These are phyloP conservation scores for Rhodofomes roseus DNA, from an alignment of 1,284 basidiomycete genomes.

Conservation along the genomic window DNA sequence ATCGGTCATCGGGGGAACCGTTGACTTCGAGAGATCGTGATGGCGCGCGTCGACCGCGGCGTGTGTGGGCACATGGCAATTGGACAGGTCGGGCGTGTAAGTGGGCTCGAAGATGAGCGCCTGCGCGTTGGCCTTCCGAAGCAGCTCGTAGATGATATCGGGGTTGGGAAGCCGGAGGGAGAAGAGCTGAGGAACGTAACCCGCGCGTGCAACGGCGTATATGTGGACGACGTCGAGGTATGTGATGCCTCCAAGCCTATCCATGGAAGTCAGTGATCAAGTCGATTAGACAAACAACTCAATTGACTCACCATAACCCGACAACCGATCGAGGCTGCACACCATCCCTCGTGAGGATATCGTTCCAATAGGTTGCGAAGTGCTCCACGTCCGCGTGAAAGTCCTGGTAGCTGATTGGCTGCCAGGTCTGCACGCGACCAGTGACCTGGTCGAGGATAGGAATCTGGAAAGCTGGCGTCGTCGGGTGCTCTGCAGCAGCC, in stretches of 20 bases:
- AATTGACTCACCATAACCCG: constrained; percentile 54
- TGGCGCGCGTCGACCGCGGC: constrained; percentile 36
- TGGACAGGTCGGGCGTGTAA: constrained; percentile 33
- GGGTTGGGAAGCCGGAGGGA: constrained; percentile 68
- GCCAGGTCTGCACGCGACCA: constrained; percentile 38
- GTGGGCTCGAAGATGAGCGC: constrained; percentile 56
- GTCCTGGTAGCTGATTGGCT: constrained; percentile 44
- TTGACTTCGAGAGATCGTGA: constrained; percentile 22
- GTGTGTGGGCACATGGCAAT: constrained; percentile 45
- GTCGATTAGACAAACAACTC: constrained; percentile 2
- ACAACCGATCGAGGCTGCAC: constrained; percentile 53
- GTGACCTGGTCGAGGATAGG: constrained; percentile 37
- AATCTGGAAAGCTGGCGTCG: constrained; percentile 43
- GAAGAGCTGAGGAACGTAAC: constrained; percentile 69
- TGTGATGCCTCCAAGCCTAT: constrained; percentile 61
- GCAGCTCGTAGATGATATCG: constrained; percentile 59
- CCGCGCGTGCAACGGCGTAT: constrained; percentile 65
- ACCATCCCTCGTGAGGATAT: constrained; percentile 35
- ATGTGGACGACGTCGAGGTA: constrained; percentile 66
- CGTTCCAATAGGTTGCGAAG: constrained; percentile 51
- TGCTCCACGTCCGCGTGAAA: constrained; percentile 52
- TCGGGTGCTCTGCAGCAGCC: constrained; percentile 38
- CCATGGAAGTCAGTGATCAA: constrained; percentile 5
- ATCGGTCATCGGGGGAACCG: constrained; percentile 26
- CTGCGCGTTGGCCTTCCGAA: constrained; percentile 49